These are phyloP conservation scores for Corallochytrium limacisporum DNA, from an alignment of 78 protist genomes.

Conservation along the genomic window DNA sequence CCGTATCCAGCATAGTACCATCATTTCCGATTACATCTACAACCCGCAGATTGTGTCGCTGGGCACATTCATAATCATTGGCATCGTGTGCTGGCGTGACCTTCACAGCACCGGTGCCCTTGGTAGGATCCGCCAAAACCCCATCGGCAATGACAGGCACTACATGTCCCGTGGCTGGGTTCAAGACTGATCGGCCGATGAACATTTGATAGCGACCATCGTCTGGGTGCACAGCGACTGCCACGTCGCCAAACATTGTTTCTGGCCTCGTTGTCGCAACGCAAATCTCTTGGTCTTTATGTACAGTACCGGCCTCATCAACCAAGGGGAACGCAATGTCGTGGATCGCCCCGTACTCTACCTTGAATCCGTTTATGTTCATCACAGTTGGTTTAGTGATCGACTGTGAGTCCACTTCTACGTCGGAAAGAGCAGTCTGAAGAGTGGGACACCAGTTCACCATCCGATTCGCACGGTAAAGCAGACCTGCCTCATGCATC, in stretches of 20 bases:
- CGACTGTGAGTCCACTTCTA: constrained; percentile 53
- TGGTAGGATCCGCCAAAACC: constrained; percentile 19
- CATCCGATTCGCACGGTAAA: constrained; percentile 50
- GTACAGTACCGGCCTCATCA: neutral
- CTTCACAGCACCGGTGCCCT: constrained; percentile 79
- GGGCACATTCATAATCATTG: constrained; percentile 84
- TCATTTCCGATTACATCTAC: constrained; percentile 24
- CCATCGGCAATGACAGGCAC: constrained; percentile 34
- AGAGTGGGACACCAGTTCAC: constrained; percentile 78
- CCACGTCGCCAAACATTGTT: constrained; percentile 88
- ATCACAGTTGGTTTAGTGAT: constrained; percentile 7
- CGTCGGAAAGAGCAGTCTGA: constrained; percentile 78
- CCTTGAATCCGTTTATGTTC: neutral
- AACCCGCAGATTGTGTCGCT: constrained; percentile 49
- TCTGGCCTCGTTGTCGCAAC: constrained; percentile 90
- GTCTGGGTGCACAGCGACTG: constrained; percentile 72
- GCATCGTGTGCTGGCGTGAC: constrained; percentile 91
- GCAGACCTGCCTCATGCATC: constrained; percentile 28
- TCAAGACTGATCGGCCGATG: neutral
- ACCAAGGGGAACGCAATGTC: constrained; percentile 12
- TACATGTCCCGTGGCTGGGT: constrained; percentile 10
- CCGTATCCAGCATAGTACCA: constrained; percentile 33
- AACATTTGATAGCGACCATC: constrained; percentile 45
- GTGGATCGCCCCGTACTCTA: constrained; percentile 45
- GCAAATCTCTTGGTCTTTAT: constrained; percentile 6